A percentile compares a stretch with the other conserved stretches of the same genome.
These are phyloP conservation scores for Aspergillus coremiiformis DNA, from an alignment of 495 filamentous ascomycete genomes.

Conservation along the genomic window DNA sequence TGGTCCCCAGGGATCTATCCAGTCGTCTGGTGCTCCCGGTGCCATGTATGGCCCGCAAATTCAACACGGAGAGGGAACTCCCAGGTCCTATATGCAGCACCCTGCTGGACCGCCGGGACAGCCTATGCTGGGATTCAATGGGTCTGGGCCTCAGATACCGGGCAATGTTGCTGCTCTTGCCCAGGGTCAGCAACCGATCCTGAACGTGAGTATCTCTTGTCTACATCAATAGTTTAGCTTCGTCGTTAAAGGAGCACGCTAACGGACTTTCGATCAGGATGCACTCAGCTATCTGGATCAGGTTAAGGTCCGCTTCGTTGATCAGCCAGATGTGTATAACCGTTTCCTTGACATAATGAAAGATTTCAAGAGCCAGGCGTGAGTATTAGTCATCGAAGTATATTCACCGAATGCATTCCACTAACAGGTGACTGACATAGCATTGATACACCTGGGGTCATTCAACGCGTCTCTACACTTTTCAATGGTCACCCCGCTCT, in stretches of 20 bases:
- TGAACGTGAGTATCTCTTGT: constrained; percentile 60
- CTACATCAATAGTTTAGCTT: background rate
- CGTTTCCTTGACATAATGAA: constrained; percentile 99
- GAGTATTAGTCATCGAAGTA: constrained; percentile 28
- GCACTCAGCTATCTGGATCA: constrained; percentile 96
- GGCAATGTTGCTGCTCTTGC: constrained; percentile 52
- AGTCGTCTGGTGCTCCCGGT: constrained; percentile 56
- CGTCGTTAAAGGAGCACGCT: background rate
- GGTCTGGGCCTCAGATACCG: constrained; percentile 41
- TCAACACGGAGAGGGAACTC: constrained; percentile 51
- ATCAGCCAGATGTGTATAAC: constrained; percentile 97
- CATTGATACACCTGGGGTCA: constrained; percentile 97
- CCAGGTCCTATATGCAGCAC: constrained; percentile 58
- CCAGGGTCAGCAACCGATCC: constrained; percentile 89
- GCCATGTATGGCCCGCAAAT: constrained; percentile 61
- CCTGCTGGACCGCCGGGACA: constrained; percentile 47
- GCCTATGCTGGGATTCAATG: constrained; percentile 54
- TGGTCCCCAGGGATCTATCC: constrained; percentile 49
- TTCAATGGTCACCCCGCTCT: constrained; percentile 95
- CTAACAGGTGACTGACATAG: constrained; percentile 36
- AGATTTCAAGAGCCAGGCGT: constrained; percentile 98
- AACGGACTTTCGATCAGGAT: constrained; percentile 51
- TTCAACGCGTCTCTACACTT: constrained; percentile 91
- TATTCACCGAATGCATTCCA: background rate
- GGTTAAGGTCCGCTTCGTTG: constrained; percentile 95